A percentile compares a stretch with the other conserved stretches of the same genome.
phyloP scores from a whole-genome alignment of 2,329 filamentous ascomycete genomes.

The Aureobasidium sp. region DNA sequence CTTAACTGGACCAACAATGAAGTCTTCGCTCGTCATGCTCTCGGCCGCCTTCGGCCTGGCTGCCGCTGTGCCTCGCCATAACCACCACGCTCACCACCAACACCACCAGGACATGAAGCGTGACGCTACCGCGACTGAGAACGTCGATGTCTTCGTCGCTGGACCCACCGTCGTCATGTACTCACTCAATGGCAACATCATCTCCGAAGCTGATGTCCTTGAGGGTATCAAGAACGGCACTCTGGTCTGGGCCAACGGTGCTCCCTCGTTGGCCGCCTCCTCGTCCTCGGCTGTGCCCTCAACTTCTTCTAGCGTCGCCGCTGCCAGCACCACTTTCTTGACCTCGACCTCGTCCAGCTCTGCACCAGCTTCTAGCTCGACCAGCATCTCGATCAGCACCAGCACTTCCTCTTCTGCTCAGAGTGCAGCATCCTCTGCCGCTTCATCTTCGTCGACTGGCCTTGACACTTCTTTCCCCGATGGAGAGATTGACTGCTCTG shows the following conservation, averaged over 20 bases:
- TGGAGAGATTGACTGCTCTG: constrained; percentile 61
- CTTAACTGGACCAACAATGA: constrained; percentile 27
- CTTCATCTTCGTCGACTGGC: constrained; percentile 39
- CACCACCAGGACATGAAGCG: constrained; percentile 50
- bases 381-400: constrained; percentile 27
- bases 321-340: constrained; percentile 32
- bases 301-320: constrained; percentile 16
- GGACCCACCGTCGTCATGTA: constrained; percentile 64
- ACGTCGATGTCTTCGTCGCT: constrained; percentile 48
- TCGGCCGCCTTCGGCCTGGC: constrained; percentile 36
- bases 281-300: constrained; percentile 26
- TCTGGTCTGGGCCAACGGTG: constrained; percentile 55
- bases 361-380: constrained; percentile 19
- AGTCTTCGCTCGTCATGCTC: constrained; percentile 30
- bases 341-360: constrained; percentile 27
- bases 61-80: constrained; percentile 50
- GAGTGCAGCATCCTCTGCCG: constrained; percentile 15
- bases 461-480: constrained; percentile 66
- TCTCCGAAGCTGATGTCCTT: constrained; percentile 60
- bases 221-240: constrained; percentile 64
- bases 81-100: constrained; percentile 51
- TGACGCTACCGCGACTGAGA: constrained; percentile 36
- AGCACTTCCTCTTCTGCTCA: constrained; percentile 24
- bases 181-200: constrained; percentile 57
- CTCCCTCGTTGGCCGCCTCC: constrained; percentile 24